A percentile compares a stretch with the other conserved stretches of the same genome.
Evolutionary conservation across 1,284 basidiomycete genomes (phyloP).

Genomic region (Volvariella surrecta): DNA sequence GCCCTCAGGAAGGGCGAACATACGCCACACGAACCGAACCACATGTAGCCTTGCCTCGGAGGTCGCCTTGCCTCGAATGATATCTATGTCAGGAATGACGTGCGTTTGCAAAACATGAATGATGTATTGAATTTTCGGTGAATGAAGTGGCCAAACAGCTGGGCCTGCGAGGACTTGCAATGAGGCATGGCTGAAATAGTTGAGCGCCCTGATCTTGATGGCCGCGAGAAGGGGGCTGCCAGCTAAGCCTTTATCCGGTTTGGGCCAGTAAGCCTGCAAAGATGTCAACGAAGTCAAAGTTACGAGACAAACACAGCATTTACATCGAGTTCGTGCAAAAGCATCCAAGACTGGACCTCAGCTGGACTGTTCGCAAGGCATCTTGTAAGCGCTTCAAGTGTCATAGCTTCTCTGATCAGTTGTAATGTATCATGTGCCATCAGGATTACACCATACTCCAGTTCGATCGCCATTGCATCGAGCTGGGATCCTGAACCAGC

Average conservation of each 20-base stretch:
- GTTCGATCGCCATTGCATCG: slow-evolving; percentile 27
- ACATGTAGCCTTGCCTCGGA: slow-evolving; percentile 19
- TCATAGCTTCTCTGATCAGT: slow-evolving; percentile 24
- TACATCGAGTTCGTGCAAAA: slow-evolving; percentile 26
- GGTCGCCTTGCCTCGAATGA: slow-evolving; percentile 14
- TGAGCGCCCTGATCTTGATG: slow-evolving; percentile 30
- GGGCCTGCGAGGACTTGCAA: slow-evolving; percentile 22
- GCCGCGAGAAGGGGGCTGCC: slow-evolving; percentile 27
- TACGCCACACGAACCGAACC: slow-evolving; percentile 31
- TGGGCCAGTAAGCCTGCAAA: slow-evolving; percentile 41
- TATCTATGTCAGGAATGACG: slow-evolving; percentile 40
- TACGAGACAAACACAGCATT: neutral
- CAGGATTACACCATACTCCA: slow-evolving; percentile 26
- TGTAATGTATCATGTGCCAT: slow-evolving; percentile 18
- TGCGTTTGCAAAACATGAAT: slow-evolving; percentile 34
- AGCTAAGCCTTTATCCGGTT: slow-evolving; percentile 15
- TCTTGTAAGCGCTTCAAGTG: slow-evolving; percentile 27
- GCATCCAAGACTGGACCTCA: slow-evolving; percentile 25
- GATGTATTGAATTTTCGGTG: slow-evolving; percentile 17
- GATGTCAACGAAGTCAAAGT: neutral
- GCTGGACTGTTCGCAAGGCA: slow-evolving; percentile 28
- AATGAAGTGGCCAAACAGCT: slow-evolving; percentile 12
- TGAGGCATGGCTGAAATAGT: slow-evolving; percentile 31
- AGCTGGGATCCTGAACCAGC: slow-evolving; percentile 29
- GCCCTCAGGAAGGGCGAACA: slow-evolving; percentile 27